phyloP scores from a whole-genome alignment of 169 alveolate genomes.

The Miamiensis avidus region DNA sequence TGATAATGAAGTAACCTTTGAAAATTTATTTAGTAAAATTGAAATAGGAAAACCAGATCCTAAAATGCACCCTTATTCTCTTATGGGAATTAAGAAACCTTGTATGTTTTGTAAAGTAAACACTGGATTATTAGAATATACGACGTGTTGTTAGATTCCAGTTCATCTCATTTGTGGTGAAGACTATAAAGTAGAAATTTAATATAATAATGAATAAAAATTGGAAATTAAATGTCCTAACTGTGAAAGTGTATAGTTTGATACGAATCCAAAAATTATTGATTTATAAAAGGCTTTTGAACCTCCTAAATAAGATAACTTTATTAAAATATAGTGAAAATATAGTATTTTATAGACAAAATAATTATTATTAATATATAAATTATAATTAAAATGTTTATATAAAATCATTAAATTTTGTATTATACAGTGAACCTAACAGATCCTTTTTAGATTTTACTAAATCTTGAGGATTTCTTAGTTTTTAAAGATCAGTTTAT shows the following conservation, averaged over 20 bases:
- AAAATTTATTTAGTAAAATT: background rate
- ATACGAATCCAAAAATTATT: background rate
- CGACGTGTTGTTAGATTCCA: background rate
- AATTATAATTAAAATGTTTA: too few relatives aligned
- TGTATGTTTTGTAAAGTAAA: background rate
- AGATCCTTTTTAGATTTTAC: too few relatives aligned
- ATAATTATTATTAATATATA: too few relatives aligned
- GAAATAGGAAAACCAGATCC: background rate
- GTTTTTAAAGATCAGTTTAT: too few relatives aligned
- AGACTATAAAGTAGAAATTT: background rate
- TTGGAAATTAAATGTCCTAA: background rate
- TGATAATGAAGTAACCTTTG: background rate
- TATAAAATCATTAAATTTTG: too few relatives aligned
- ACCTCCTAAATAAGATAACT: too few relatives aligned
- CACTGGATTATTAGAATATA: background rate
- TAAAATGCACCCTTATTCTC: background rate
- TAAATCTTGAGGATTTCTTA: too few relatives aligned
- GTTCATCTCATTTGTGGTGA: background rate
- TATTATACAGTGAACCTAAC: too few relatives aligned
- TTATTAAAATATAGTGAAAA: background rate
- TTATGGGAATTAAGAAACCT: background rate
- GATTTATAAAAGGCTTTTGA: background rate
- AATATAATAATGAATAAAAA: too few relatives aligned
- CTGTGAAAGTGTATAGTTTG: background rate
- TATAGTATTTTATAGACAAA: too few relatives aligned